Evolutionary conservation across 2,329 filamentous ascomycete genomes (phyloP), one percentile per base, ranked within the genome.

Genomic region (Aspergillus ustus): DNA sequence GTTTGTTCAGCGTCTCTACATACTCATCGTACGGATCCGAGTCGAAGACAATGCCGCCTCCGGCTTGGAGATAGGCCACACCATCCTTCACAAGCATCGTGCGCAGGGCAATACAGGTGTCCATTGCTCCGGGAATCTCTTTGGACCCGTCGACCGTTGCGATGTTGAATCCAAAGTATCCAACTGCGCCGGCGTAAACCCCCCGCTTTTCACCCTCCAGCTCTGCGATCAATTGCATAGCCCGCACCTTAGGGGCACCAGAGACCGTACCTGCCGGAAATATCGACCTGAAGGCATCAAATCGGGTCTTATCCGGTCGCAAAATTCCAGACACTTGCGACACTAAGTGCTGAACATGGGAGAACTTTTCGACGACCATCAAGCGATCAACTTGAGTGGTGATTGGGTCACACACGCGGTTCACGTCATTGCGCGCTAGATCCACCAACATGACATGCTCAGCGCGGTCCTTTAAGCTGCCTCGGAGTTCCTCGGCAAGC

Each of bases 391-490:
- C 95, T 63, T 91, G 88, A 31, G 94, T 97, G 29, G 91, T 92
- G 43, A 89, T 83, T 19, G 95, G 95, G 78, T 97, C 93, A 77
- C 92, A 96, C 22, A 99, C 92, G 52, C 95, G 89, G 81, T 97
- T 98, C 69, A 99, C 88, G 77, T 99, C 95, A 83, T 99, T 98
- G 61, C 95, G 88, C 13, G 95, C 95, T 59, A 98, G 84, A 76
- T 99, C 94, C 51, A 98, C 95, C 69, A 99, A 83, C 95, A 99
- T 99, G 72, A 98, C 93, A 81, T 98, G 93, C 80, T 96, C 92
- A 54, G 92, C 92, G 57, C 92, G 88, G 81, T 99, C 95, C 79
- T 99, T 98, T 68, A 97, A 83, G 58, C 89, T 96, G 70, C 82
- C 86, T 52, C 88, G 86, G 61, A 96, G 86, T 78, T 92, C 90